These are phyloP conservation scores for Cryphonectria nitschkei DNA, from an alignment of 2,329 filamentous ascomycete species.

Conservation along the genomic window DNA sequence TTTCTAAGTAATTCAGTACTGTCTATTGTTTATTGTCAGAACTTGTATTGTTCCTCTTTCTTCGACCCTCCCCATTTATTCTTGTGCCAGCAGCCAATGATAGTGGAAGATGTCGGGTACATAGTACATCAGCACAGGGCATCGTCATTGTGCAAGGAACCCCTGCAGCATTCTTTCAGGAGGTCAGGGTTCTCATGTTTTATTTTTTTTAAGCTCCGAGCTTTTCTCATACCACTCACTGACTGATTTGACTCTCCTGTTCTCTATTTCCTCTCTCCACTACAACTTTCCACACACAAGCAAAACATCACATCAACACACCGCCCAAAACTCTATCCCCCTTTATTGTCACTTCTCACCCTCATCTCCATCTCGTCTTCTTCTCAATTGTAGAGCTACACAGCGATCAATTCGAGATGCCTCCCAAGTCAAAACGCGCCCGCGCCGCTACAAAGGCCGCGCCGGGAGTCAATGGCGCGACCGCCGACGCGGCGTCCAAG, in stretches of 20 bases:
- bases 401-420: slow-evolving; percentile 20
- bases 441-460: slow-evolving; percentile 22
- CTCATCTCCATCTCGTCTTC: not conserved
- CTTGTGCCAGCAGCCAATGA: not conserved
- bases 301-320: not conserved
- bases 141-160: not conserved
- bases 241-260: not conserved
- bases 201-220: slow-evolving; percentile 10
- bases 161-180: slow-evolving; percentile 7
- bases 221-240: not conserved
- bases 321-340: not conserved
- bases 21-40: not conserved
- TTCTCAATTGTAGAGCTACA: not conserved
- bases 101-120: not conserved
- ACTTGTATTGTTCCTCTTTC: not conserved
- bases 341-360: not conserved
- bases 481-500: slow-evolving; percentile 20
- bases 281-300: not conserved
- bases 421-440: slow-evolving; percentile 23
- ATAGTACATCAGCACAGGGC: not conserved
- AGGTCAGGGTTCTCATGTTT: not conserved
- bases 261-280: not conserved
- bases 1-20: not conserved
- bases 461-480: slow-evolving; percentile 20
- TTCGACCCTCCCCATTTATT: not conserved